Conservation (phyloP, 2,329 filamentous ascomycete species). For the Fusarium cyanostomum region DNA sequence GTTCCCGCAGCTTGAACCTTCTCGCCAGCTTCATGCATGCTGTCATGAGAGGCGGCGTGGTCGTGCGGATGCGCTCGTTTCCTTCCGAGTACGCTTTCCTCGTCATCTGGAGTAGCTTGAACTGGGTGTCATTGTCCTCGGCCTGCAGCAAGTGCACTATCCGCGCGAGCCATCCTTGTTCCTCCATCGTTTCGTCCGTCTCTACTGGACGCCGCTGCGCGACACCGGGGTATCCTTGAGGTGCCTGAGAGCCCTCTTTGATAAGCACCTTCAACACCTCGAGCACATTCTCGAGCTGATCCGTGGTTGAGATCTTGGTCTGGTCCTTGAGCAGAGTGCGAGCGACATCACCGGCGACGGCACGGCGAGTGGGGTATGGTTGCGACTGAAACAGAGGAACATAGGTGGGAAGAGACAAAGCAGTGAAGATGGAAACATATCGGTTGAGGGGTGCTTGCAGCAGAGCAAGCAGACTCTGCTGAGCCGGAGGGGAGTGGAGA, state of each 20-base stretch:
- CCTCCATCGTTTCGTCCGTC: conserved; percentile 97
- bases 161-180: conserved; percentile 95
- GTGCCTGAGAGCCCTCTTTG: conserved; percentile 86
- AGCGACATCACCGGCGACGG: conserved; percentile 89
- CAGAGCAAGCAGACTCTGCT: conserved; percentile 88
- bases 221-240: conserved; percentile 84
- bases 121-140: conserved; percentile 90
- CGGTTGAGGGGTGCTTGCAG: conserved; percentile 90
- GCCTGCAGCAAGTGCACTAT: conserved; percentile 88
- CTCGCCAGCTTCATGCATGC: conserved; percentile 89
- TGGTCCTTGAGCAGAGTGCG: conserved; percentile 84
- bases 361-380: conserved; percentile 89
- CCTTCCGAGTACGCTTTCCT: conserved; percentile 89
- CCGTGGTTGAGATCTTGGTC: conserved; percentile 78
- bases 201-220: conserved; percentile 79
- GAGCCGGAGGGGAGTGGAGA: conserved; percentile 85
- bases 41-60: conserved; percentile 91
- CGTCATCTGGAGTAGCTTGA: conserved; percentile 88
- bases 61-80: conserved; percentile 95
- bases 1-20: conserved; percentile 88
- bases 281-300: conserved; percentile 87
- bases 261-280: conserved; percentile 91
- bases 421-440: conserved; percentile 96
- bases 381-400: conserved; percentile 90
- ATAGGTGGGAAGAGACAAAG: conserved; percentile 89